phyloP scores from a whole-genome alignment of 1,284 basidiomycete genomes.

The Rhodotorula sp. region DNA sequence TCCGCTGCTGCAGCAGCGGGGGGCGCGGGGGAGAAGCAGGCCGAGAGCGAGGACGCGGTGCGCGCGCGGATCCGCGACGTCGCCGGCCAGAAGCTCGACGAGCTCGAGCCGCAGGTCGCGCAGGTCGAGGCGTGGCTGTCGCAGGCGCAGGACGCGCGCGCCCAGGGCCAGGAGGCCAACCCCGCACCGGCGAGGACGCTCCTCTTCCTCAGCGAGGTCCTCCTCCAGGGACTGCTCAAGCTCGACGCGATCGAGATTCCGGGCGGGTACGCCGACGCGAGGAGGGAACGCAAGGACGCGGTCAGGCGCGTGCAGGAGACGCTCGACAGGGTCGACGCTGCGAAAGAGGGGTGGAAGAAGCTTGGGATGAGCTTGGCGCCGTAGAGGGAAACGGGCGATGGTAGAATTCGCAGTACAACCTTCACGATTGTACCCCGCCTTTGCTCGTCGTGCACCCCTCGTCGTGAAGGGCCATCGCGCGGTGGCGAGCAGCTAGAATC shows the following conservation, averaged over 20 bases:
- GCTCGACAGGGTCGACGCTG: conserved; percentile 61
- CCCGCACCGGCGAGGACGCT: conserved; percentile 57
- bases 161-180: conserved; percentile 39
- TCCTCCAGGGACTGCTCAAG: conserved; percentile 72
- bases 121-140: conserved; percentile 53
- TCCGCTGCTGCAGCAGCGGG: neutral
- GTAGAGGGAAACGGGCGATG: neutral
- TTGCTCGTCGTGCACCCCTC: too few species aligned
- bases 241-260: conserved; percentile 71
- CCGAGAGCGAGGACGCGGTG: conserved; percentile 28
- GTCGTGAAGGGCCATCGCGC: too few species aligned
- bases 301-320: conserved; percentile 66
- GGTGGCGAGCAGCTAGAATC: too few species aligned
- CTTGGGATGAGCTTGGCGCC: conserved; percentile 21
- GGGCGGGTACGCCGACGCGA: conserved; percentile 68
- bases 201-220: conserved; percentile 58
- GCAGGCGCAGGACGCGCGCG: conserved; percentile 47
- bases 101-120: conserved; percentile 58
- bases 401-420: neutral
- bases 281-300: conserved; percentile 70
- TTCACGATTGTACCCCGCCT: neutral
- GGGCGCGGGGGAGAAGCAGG: conserved; percentile 12
- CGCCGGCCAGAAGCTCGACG: conserved; percentile 21
- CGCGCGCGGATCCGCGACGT: conserved; percentile 23
- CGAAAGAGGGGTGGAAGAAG: conserved; percentile 53